Evolutionary conservation across 495 filamentous ascomycete genomes (phyloP), one percentile per base, ranked within the genome.

Genomic region (Talaromyces adpressus): DNA sequence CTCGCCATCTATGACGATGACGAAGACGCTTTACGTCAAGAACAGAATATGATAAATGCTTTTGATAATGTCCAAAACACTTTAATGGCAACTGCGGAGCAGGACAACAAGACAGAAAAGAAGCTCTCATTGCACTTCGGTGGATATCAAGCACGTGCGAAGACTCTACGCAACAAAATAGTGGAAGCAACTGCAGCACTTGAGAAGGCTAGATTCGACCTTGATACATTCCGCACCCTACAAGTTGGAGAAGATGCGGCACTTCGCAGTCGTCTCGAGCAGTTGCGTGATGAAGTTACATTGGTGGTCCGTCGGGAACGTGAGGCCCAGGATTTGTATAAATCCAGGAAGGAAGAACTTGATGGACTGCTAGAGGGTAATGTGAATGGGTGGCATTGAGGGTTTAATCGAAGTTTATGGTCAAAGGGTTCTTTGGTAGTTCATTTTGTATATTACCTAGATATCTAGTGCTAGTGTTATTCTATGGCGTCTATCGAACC

Each of bases 241-340:
- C 85, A 89, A 70, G 83, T 90, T 30, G 87, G 86, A 1, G 94
- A 98, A 73, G 84, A 90, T 63, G 84, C 87, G 1, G 90, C 90
- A 6, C 81, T 96, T 52, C 78, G 81, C 59, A 77, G 85, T 59
- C 81, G 95, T 49, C 74, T 97, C 49, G 91, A 91, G 69, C 82
- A 79, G 32, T 77, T 98, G 58, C 85, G 89, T 51, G 86, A 85
- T n/a, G 91, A 97, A 70, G 92, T 95, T 22, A 83, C 81, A 16
- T 92, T 91, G 72, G 84, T 98, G 23, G 89, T 85, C 70, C 87
- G 86, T 63, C 82, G 92, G 63, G 93, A 96, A 80, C 82, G 91
- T 57, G 91, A 97, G 79, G 91, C 90, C 30, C 95, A 98, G 75
- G 92, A 97, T 63, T 71, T 88, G 66, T 98, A 93, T 71, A 82